Evolutionary conservation across 352 stramenopile species (phyloP).

Genomic region (Phytopythium litorale): DNA sequence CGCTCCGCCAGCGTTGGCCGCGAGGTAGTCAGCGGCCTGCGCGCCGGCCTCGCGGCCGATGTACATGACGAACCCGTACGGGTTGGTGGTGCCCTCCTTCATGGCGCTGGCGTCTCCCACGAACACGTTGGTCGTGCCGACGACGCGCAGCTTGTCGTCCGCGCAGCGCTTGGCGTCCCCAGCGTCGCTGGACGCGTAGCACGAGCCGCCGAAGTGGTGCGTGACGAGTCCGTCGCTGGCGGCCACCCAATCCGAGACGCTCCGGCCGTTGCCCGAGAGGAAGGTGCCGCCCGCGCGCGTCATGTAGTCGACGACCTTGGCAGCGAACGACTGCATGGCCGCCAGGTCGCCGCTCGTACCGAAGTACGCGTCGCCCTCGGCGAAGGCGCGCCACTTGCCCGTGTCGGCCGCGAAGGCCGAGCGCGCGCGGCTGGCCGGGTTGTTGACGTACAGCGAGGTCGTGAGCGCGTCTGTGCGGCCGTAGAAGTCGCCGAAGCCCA

Average conservation of each 20-base stretch:
- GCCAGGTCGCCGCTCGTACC: constrained; percentile 39
- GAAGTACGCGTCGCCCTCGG: constrained; percentile 34
- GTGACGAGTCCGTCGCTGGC: constrained; percentile 21
- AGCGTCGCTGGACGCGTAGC: constrained; percentile 55
- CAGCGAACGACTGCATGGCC: constrained; percentile 50
- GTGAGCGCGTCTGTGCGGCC: constrained; percentile 31
- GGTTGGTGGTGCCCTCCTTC: constrained; percentile 61
- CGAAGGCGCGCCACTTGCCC: constrained; percentile 38
- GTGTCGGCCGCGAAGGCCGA: constrained; percentile 34
- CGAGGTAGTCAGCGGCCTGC: constrained; percentile 34
- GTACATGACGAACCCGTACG: constrained; percentile 79
- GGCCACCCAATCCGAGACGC: constrained; percentile 39
- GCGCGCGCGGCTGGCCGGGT: constrained; percentile 42
- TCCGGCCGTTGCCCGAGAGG: constrained; percentile 24
- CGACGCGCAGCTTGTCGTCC: constrained; percentile 50
- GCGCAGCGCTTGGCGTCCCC: constrained; percentile 45
- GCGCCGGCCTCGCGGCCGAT: constrained; percentile 44
- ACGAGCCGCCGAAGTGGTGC: constrained; percentile 68
- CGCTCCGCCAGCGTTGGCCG: constrained; percentile 10
- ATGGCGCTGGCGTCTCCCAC: constrained; percentile 56
- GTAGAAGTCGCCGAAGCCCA: constrained; percentile 37
- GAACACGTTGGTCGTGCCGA: constrained; percentile 69
- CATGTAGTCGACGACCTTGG: constrained; percentile 37
- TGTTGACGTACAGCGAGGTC: constrained; percentile 56
- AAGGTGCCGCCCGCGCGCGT: constrained; percentile 40